Evolutionary conservation across 176 grass and related monocot genomes (phyloP).

Genomic region (Cocos nucifera): DNA sequence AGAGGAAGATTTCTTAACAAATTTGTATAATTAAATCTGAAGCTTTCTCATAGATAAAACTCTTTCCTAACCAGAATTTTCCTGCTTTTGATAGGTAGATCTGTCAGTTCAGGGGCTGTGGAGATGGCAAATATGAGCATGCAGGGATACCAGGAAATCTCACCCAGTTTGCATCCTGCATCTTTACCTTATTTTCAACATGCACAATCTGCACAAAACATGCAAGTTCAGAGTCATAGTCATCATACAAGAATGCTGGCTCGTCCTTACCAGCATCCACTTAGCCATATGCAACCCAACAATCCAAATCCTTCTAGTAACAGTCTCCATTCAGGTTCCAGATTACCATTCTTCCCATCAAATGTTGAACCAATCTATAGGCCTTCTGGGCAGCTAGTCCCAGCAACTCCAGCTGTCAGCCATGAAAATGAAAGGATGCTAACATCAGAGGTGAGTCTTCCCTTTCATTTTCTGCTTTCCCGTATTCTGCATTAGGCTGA

Average conservation of each 20-base stretch:
- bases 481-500: too few species aligned
- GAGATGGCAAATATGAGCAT: conserved; percentile 26
- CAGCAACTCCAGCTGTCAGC: conserved; percentile 19
- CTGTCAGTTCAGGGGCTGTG: conserved; percentile 25
- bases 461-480: neutral
- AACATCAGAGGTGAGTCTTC: conserved; percentile 37
- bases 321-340: conserved; percentile 33
- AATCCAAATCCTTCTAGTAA: conserved; percentile 27
- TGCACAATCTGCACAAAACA: conserved; percentile 22
- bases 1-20: too few species aligned
- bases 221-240: conserved; percentile 33
- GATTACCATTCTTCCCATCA: conserved; percentile 26
- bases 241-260: conserved; percentile 37
- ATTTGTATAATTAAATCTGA: too few species aligned
- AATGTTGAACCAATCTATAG: conserved; percentile 29
- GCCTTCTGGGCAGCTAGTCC: conserved; percentile 17
- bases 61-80: conserved; percentile 5
- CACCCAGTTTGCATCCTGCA: conserved; percentile 27
- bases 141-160: conserved; percentile 29
- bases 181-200: conserved; percentile 27
- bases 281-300: conserved; percentile 29
- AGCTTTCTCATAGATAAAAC: too few species aligned
- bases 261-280: conserved; percentile 21
- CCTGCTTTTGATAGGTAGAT: conserved; percentile 27
- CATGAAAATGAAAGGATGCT: conserved; percentile 26